Evolutionary conservation across 345 rosid species (phyloP), one percentile per base, ranked within the genome.

Genomic region (Pelargonium nanum): DNA sequence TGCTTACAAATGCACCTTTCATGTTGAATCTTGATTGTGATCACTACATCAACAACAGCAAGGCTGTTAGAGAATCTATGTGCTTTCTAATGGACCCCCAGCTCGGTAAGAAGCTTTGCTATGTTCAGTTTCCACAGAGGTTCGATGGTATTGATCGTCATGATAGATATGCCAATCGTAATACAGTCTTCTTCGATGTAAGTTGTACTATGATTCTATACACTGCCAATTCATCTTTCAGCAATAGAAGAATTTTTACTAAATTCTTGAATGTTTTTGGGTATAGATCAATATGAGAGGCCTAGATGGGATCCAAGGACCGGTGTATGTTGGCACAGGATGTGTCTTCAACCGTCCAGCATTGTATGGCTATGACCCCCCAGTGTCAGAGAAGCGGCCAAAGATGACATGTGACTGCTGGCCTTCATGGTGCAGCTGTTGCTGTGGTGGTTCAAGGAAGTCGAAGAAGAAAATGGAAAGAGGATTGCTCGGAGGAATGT

Each of bases 391-490:
- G 66, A 89, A 92, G 79, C 68, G 95, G 10, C 91, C 87, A 5
- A 89, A 87, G 77, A 87, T 89, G 96, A 89, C 97, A n/a, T 93
- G 99, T 48, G 98, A 92, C 60, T 89, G 96, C 80, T 89, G 83
- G 86, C 99, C 97, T 61, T 83, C 96, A 64, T 93, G 96, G 94
- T 76, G 95, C 63, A 85, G 88, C 73, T 89, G 93, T 67, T 89
- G 96, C 80, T 93, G 86, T 69, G 81, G 91, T 57, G 88, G 99
- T 54, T 85, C 96, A 21, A 89, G 90, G 69, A 92, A 77, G 50
- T 80, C 89, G 0, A 92, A 87, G 85, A 86, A 83, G 83, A 91
- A 85, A 67, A 88, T 81, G 7, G 79, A 74, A 16, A 78, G 73
- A 21, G 74, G 86, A 53, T 74, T 92, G 52, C 77, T 86, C n/a